These are phyloP conservation scores for Dalbergia oliveri DNA, from an alignment of 306 rosid species.

Conservation along the genomic window DNA sequence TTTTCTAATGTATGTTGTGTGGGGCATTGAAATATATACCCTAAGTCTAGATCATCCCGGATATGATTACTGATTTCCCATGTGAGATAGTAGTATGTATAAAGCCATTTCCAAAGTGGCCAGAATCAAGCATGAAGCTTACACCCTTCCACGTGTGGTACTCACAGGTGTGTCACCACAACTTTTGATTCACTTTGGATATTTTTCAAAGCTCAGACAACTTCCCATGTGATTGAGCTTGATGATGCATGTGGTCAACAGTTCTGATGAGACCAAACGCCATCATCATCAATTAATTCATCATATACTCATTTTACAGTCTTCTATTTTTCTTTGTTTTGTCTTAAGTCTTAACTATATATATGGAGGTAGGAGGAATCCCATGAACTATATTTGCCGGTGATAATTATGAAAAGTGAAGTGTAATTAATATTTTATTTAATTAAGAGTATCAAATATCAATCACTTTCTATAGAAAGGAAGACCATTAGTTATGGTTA, in stretches of 20 bases:
- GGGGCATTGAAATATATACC: background rate
- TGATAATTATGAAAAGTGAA: slow-evolving; percentile 4
- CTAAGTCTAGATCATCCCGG: background rate
- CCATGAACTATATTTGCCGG: slow-evolving; percentile 1
- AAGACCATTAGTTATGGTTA: background rate
- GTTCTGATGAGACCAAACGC: background rate
- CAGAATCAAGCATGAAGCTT: background rate
- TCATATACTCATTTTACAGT: background rate
- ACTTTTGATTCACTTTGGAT: background rate
- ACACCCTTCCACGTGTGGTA: background rate
- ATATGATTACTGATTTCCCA: background rate
- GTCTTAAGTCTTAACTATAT: too few relatives aligned
- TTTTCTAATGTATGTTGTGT: background rate
- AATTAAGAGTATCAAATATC: background rate
- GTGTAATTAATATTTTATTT: slow-evolving; percentile 24
- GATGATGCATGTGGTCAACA: slow-evolving; percentile 1
- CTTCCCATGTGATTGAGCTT: background rate
- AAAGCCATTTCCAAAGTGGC: background rate
- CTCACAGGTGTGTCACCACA: background rate
- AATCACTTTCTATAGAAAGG: slow-evolving; percentile 6
- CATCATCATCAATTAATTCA: background rate
- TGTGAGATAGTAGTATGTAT: background rate
- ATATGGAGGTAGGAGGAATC: background rate
- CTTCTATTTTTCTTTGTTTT: background rate
- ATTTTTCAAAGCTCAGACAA: background rate